Conservation (phyloP, 345 rosid genomes). For the Salix caprea region DNA sequence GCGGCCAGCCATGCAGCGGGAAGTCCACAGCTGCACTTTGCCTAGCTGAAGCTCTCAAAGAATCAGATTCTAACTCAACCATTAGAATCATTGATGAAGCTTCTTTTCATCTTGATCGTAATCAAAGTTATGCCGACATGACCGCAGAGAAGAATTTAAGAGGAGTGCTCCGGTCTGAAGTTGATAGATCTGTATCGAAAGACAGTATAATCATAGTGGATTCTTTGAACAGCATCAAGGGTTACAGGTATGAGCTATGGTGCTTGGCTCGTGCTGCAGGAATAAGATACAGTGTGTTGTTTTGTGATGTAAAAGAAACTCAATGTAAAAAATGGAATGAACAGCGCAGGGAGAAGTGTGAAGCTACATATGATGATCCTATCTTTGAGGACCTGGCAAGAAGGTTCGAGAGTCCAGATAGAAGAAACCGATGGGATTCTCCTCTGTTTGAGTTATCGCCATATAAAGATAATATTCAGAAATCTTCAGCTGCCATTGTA, state of each 20-base stretch:
- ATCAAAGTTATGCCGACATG: constrained; percentile 85
- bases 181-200: constrained; percentile 90
- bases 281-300: constrained; percentile 74
- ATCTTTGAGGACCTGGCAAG: constrained; percentile 75
- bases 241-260: constrained; percentile 93
- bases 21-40: constrained; percentile 66
- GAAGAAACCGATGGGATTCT: constrained; percentile 82
- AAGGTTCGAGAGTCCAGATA: constrained; percentile 88
- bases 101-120: constrained; percentile 82
- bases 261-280: constrained; percentile 93
- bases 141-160: constrained; percentile 86
- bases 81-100: constrained; percentile 68
- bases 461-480: constrained; percentile 37
- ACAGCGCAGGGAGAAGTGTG: constrained; percentile 59
- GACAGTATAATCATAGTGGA: constrained; percentile 77
- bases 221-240: constrained; percentile 92
- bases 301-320: constrained; percentile 61
- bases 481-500: constrained; percentile 51
- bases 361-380: constrained; percentile 50
- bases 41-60: constrained; percentile 62
- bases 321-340: constrained; percentile 76
- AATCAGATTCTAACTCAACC: constrained; percentile 52
- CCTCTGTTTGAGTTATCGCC: constrained; percentile 61
- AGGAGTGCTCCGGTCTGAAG: constrained; percentile 93
- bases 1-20: constrained; percentile 96